A percentile compares a stretch with the other conserved stretches of the same genome.
Conservation (phyloP, 1,139 yeast genomes). For the Eremothecium sinecaudum region DNA sequence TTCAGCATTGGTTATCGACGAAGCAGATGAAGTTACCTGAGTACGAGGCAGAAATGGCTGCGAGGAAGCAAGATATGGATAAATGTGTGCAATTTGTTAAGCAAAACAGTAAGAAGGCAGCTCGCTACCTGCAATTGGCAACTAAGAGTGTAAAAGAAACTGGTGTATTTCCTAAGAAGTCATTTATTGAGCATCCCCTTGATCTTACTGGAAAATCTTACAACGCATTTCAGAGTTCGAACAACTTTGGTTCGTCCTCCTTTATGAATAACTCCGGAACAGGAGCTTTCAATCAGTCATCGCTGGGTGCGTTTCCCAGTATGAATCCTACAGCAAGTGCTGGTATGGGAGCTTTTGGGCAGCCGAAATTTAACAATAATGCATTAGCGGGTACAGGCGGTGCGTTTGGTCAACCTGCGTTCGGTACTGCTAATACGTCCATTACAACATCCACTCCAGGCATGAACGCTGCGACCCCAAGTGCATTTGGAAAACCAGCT, state of each 20-base stretch:
- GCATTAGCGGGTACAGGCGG: slow-evolving; percentile 16
- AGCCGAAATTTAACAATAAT: slow-evolving; percentile 17
- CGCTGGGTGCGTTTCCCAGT: neutral
- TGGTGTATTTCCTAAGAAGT: slow-evolving; percentile 28
- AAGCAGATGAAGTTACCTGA: slow-evolving; percentile 33
- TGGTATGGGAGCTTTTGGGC: slow-evolving; percentile 3
- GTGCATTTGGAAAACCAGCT: slow-evolving; percentile 21
- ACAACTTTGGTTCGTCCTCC: slow-evolving; percentile 5
- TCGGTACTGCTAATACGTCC: slow-evolving; percentile 14
- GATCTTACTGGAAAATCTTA: slow-evolving; percentile 20
- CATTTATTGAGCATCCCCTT: slow-evolving; percentile 35
- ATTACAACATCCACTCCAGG: neutral
- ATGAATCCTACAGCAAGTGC: neutral
- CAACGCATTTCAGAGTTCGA: slow-evolving; percentile 5
- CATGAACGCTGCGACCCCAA: slow-evolving; percentile 15
- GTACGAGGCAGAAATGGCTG: slow-evolving; percentile 35
- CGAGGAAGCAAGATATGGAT: slow-evolving; percentile 41
- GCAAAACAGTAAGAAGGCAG: slow-evolving; percentile 41
- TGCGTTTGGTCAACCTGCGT: slow-evolving; percentile 22
- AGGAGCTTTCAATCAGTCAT: slow-evolving; percentile 16
- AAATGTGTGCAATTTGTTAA: slow-evolving; percentile 36
- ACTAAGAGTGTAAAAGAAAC: slow-evolving; percentile 31
- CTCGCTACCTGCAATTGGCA: slow-evolving; percentile 46
- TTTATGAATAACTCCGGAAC: slow-evolving; percentile 1
- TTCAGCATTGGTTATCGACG: slow-evolving; percentile 39